A percentile compares a stretch with the other conserved stretches of the same genome.
Evolutionary conservation across 140 eudicot species (phyloP).

Genomic region (Senecio squalidus): DNA sequence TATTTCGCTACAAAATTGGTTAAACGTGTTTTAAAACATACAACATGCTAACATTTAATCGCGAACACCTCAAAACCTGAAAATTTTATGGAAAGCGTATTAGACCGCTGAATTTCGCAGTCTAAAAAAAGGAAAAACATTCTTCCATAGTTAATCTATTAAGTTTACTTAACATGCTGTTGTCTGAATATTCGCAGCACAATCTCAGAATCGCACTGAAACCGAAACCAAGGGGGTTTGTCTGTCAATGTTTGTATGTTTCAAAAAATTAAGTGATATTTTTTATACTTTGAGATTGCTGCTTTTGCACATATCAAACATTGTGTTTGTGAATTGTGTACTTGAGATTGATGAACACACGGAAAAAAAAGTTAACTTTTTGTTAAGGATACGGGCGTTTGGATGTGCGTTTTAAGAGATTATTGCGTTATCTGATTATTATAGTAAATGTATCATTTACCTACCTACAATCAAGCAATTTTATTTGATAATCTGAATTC

Average conservation of each 20-base stretch:
- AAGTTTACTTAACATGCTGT: not conserved
- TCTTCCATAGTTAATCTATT: not conserved
- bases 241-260: not conserved
- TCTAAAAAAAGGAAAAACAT: not conserved
- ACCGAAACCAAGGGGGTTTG: slow-evolving; percentile 6
- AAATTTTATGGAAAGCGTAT: not conserved
- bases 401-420: not conserved
- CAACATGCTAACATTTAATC: too few species aligned
- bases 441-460: too few species aligned
- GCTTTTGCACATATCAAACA: slow-evolving; percentile 20
- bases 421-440: too few species aligned
- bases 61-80: not conserved
- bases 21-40: too few species aligned
- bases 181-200: slow-evolving; percentile 14
- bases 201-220: slow-evolving; percentile 3
- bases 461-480: too few species aligned
- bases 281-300: slow-evolving; percentile 25
- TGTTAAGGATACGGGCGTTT: not conserved
- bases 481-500: not conserved
- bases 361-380: not conserved
- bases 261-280: slow-evolving; percentile 13
- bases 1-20: too few species aligned
- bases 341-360: slow-evolving; percentile 31
- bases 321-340: slow-evolving; percentile 15
- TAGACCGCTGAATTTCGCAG: not conserved